Evolutionary conservation across 805 yeast genomes (phyloP).

Genomic region (Yamadazyma sp.): DNA sequence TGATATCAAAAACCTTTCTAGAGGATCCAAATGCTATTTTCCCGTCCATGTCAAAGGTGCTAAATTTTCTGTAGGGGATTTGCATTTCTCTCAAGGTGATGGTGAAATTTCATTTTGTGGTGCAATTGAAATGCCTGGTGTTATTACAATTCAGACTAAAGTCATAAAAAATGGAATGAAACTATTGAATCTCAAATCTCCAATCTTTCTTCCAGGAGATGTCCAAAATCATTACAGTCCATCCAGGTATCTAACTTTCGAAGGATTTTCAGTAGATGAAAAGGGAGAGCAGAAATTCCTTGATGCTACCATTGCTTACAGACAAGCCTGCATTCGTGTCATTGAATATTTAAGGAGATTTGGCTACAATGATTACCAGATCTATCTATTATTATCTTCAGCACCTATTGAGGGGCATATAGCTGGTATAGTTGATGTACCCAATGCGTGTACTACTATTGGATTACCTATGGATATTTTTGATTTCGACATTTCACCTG

Average conservation of each 20-base stretch:
- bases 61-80: slow-evolving; percentile 46
- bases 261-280: slow-evolving; percentile 53
- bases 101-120: slow-evolving; percentile 55
- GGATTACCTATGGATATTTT: slow-evolving; percentile 52
- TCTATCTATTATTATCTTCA: slow-evolving; percentile 41
- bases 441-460: slow-evolving; percentile 50
- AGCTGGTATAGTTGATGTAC: slow-evolving; percentile 52
- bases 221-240: slow-evolving; percentile 49
- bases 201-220: slow-evolving; percentile 48
- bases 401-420: slow-evolving; percentile 54
- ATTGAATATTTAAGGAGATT: slow-evolving; percentile 48
- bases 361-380: slow-evolving; percentile 52
- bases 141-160: slow-evolving; percentile 39
- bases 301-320: slow-evolving; percentile 49
- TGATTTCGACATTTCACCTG: slow-evolving; percentile 47
- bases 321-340: slow-evolving; percentile 48
- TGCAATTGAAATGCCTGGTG: slow-evolving; percentile 52
- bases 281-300: slow-evolving; percentile 43
- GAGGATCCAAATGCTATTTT: slow-evolving; percentile 48
- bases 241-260: slow-evolving; percentile 47
- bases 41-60: slow-evolving; percentile 50
- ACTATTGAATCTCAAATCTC: slow-evolving; percentile 39
- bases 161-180: slow-evolving; percentile 43
- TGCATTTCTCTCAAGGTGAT: slow-evolving; percentile 53
- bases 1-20: slow-evolving; percentile 48